Evolutionary conservation across 306 rosid genomes (phyloP), one percentile per base, ranked within the genome.

Genomic region (Rubus idaeus): DNA sequence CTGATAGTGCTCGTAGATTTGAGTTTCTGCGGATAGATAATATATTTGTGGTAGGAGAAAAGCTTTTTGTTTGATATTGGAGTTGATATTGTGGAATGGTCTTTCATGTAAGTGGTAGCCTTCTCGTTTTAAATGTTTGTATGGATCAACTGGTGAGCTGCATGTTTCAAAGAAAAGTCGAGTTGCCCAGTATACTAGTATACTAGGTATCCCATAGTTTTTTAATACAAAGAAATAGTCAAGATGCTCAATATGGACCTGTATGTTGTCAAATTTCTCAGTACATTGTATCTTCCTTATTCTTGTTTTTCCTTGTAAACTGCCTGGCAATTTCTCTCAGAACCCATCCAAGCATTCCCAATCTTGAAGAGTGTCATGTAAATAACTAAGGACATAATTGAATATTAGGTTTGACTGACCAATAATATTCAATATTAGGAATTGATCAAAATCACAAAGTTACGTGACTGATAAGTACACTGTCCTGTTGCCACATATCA

Each of bases 61-160:
- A 20, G 62, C 35, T 56, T 20, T 56, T 13, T 56, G 1, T 8
- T 12, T 20, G 62, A 11, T 56, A 8, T 56, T 8, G n/a, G 30
- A 20, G 62, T 20, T 56, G 62, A 20, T 20, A 56, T 56, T 52
- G 58, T 52, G 17, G 58, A 52, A 52, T 17, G 58, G 18, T 52
- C 88, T 63, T 86, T 88, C 95, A 86, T 88, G 46, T 11, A 26
- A 26, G 30, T 26, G 37, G 72, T 3, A 56, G 35, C 14, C 35
- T 56, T 53, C 23, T 17, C 18, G 2, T 13, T 5, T 53, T 53
- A 53, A 53, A 0, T 3, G 2, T 17, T 53, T 7, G 35, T 17
- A 23, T 53, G 3, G 23, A 12, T 56, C 35, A 56, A 20, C 13
- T 3, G 13, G 62, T 56, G 10, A 2, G 35, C 10, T 18, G 6